Conservation (phyloP, 768 basidiomycete species). For the Rhodotorula kratochvilovae region DNA sequence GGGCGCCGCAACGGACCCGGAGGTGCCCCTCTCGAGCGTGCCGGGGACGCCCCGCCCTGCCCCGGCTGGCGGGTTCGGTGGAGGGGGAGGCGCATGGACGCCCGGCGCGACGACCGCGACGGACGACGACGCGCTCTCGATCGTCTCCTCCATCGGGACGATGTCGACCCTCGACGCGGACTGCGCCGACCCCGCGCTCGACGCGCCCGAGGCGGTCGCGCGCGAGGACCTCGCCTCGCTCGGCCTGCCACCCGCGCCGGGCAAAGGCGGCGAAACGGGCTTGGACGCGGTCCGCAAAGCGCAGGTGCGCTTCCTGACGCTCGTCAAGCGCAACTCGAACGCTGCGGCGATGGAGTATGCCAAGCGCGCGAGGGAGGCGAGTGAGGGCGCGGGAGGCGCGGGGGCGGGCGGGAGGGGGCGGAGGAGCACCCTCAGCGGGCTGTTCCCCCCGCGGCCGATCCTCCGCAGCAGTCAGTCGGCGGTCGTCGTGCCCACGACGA, state of each 20-base stretch:
- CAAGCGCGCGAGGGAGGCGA: background rate
- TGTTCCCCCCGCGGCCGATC: slow-evolving; percentile 21
- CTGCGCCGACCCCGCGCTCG: background rate
- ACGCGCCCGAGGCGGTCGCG: background rate
- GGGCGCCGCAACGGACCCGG: slow-evolving; percentile 4
- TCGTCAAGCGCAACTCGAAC: slow-evolving; percentile 34
- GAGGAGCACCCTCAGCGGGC: background rate
- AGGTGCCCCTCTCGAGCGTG: background rate
- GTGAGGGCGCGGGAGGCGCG: background rate
- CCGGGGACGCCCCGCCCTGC: background rate
- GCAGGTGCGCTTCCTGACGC: slow-evolving; percentile 38
- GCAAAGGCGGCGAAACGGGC: slow-evolving; percentile 13
- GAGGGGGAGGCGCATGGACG: too few relatives aligned
- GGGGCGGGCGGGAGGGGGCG: background rate
- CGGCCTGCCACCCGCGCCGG: slow-evolving; percentile 16
- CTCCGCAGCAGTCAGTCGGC: slow-evolving; percentile 15
- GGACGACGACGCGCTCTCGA: slow-evolving; percentile 20
- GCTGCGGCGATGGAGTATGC: slow-evolving; percentile 12
- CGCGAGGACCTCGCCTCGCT: slow-evolving; percentile 2
- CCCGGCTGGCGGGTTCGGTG: too few relatives aligned
- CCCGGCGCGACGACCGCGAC: background rate
- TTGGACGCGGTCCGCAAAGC: slow-evolving; percentile 19
- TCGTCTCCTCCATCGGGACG: slow-evolving; percentile 24
- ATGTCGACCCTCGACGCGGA: slow-evolving; percentile 9
- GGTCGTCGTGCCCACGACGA: slow-evolving; percentile 6